These are phyloP conservation scores for Papiliotrema fonsecae DNA, from an alignment of 1,284 basidiomycete genomes.

Conservation along the genomic window DNA sequence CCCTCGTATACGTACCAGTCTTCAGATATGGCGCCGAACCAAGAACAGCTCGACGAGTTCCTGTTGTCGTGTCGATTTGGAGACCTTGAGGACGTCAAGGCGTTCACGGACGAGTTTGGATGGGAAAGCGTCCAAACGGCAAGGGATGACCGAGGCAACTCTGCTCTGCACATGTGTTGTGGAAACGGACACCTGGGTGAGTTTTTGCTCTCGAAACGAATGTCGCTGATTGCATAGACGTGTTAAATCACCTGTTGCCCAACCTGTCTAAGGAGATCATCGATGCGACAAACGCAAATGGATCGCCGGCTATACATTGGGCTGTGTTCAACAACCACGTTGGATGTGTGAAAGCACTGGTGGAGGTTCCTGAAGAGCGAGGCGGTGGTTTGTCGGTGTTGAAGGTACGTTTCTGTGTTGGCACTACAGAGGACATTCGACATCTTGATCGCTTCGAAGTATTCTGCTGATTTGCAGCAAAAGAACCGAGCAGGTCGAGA, in stretches of 20 bases:
- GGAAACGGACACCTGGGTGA: constrained; percentile 81
- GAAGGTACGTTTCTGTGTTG: constrained; percentile 45
- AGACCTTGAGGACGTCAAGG: constrained; percentile 1
- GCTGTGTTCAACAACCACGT: constrained; percentile 77
- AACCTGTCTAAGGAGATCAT: constrained; percentile 58
- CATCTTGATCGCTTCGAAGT: neutral
- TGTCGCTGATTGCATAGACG: constrained; percentile 52
- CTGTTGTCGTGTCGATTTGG: neutral
- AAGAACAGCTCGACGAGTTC: neutral
- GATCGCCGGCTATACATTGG: constrained; percentile 82
- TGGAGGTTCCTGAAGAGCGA: constrained; percentile 48
- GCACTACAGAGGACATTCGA: too few relatives aligned
- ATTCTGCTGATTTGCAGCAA: constrained; percentile 26
- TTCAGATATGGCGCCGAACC: neutral
- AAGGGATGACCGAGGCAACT: constrained; percentile 72
- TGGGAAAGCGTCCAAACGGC: constrained; percentile 53
- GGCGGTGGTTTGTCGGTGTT: constrained; percentile 43
- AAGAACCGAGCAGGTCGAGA: constrained; percentile 40
- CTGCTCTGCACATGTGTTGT: constrained; percentile 72
- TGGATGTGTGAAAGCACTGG: constrained; percentile 60
- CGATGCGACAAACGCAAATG: constrained; percentile 59
- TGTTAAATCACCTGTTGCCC: constrained; percentile 65
- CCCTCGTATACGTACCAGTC: neutral
- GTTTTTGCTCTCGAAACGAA: constrained; percentile 14
- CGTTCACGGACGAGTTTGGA: constrained; percentile 61